A percentile compares a stretch with the other conserved stretches of the same genome.
Conservation (phyloP, 495 filamentous ascomycete genomes). For the Aspergillus sclerotioniger region DNA sequence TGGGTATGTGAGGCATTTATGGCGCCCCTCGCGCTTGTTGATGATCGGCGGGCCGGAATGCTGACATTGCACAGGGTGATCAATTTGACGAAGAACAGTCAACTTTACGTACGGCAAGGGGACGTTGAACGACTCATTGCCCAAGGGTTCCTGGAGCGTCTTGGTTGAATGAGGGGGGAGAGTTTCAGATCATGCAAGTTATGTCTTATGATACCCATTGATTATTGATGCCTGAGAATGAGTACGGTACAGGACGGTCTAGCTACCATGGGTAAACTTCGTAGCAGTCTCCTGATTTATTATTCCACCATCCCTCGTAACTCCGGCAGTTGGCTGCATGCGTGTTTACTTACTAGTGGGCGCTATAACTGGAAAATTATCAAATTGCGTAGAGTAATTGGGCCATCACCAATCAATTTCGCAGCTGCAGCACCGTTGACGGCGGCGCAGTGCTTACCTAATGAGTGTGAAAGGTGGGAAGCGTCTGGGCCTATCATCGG, state of each 20-base stretch:
- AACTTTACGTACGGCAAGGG: constrained; percentile 94
- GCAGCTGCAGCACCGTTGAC: background rate
- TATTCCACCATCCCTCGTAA: background rate
- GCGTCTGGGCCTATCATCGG: constrained; percentile 2
- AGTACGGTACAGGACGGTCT: too few species aligned
- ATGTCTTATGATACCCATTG: constrained; percentile 24
- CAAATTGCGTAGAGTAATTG: background rate
- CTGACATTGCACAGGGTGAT: constrained; percentile 64
- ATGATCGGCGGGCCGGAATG: background rate
- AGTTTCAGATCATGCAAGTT: constrained; percentile 12
- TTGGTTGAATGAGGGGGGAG: constrained; percentile 58
- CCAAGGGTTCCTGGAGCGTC: constrained; percentile 93
- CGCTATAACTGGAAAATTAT: background rate
- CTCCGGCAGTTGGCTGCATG: too few species aligned
- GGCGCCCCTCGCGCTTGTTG: constrained; percentile 8
- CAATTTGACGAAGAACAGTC: constrained; percentile 95
- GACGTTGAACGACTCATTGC: constrained; percentile 94
- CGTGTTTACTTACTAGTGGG: too few species aligned
- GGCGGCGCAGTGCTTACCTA: constrained; percentile 1
- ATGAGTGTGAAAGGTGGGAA: background rate
- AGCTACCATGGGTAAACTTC: background rate
- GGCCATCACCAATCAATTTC: background rate
- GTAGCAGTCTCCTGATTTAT: background rate
- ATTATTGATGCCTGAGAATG: constrained; percentile 6
- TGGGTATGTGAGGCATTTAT: constrained; percentile 59